phyloP scores from a whole-genome alignment of 148 eudicot genomes.

The Salicornia ramosissima region DNA sequence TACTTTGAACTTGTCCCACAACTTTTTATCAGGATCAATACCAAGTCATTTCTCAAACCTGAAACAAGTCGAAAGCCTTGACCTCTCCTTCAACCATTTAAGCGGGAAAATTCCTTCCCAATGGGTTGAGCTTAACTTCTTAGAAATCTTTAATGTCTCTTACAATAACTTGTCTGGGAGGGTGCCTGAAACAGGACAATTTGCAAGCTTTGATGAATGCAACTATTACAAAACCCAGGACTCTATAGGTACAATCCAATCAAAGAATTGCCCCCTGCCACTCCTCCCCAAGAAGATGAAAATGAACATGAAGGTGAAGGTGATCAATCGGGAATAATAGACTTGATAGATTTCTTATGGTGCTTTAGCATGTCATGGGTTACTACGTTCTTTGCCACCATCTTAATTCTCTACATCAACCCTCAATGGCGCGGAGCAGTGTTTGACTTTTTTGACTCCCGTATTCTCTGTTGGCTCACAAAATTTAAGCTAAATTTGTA shows the following conservation, averaged over 20 bases:
- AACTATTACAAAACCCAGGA: not conserved
- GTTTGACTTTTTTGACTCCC: too few species aligned
- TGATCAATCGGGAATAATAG: not conserved
- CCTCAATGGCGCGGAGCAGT: not conserved
- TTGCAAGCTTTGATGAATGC: not conserved
- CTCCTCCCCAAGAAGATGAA: too few species aligned
- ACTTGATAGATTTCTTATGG: constrained; percentile 18
- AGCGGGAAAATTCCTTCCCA: not conserved
- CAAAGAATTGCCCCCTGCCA: too few species aligned
- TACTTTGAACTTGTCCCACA: too few species aligned
- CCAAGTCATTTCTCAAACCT: too few species aligned
- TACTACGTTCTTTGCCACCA: not conserved
- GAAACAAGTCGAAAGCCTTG: too few species aligned
- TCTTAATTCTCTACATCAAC: constrained; percentile 1
- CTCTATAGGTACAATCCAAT: too few species aligned
- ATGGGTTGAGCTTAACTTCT: not conserved
- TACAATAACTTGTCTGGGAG: not conserved
- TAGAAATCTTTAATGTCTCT: not conserved
- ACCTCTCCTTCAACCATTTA: not conserved
- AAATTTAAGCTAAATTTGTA: too few species aligned
- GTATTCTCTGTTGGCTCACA: too few species aligned
- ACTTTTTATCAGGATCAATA: too few species aligned
- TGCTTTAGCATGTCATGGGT: not conserved
- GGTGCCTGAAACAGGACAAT: not conserved
- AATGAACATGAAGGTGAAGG: not conserved